A percentile compares a stretch with the other conserved stretches of the same genome.
These are phyloP conservation scores for Leishmania aethiopica DNA, from an alignment of 208 protist genomes.

Conservation along the genomic window DNA sequence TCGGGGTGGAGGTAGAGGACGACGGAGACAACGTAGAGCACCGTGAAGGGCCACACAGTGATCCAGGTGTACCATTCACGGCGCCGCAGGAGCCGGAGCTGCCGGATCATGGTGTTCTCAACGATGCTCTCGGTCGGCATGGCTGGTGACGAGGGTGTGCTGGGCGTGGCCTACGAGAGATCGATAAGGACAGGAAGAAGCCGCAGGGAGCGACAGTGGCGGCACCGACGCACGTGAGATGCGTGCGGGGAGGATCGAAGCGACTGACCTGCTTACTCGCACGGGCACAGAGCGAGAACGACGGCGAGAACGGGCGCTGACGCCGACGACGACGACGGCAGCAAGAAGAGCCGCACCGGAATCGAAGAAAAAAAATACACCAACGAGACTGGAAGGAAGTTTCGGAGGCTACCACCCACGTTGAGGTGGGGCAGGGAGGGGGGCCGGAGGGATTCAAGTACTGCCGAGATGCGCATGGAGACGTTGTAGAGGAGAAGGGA, in stretches of 20 bases:
- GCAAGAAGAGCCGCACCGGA: not conserved
- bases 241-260: not conserved
- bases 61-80: constrained; percentile 81
- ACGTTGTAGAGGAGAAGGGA: not conserved
- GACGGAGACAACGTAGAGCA: constrained; percentile 68
- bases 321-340: not conserved
- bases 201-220: not conserved
- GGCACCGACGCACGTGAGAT: not conserved
- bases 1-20: constrained; percentile 80
- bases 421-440: not conserved
- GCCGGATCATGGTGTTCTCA: constrained; percentile 75
- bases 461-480: not conserved
- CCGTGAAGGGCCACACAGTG: constrained; percentile 84
- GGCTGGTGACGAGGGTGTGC: not conserved
- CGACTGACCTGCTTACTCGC: not conserved
- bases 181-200: not conserved
- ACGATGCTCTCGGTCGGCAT: constrained; percentile 53
- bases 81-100: constrained; percentile 60
- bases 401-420: not conserved
- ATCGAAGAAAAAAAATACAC: not conserved
- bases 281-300: not conserved
- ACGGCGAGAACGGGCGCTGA: not conserved
- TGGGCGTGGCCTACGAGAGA: not conserved
- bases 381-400: not conserved
- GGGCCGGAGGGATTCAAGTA: not conserved